Base-by-base conservation (phyloP, 257 asterid genomes). In the Euphrasia confusa region DNA sequence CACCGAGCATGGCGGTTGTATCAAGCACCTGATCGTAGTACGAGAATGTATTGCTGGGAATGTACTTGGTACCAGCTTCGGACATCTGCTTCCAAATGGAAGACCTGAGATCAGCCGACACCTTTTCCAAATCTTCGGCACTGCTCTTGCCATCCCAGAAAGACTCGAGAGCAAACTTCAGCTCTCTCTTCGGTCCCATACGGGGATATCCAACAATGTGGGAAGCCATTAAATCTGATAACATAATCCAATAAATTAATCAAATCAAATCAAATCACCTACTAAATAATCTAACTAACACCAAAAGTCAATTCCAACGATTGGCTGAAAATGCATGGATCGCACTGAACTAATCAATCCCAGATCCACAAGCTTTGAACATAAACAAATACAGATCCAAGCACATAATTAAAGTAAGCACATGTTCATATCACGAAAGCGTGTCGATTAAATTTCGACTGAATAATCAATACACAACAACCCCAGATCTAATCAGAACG, bases 161-260 rank as follows among this genome's bases (percentile, higher is more conserved):
- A 15, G 83, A 80, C 52, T 80, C 86, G 33, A 90, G 78, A 71
- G 96, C 95, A 68, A 90, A 90, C 68, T 87, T 90, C 35, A 90
- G 87, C 86, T 90, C 97, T 82, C 97, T 81, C 84, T 90, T 90
- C 24, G 97, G 97, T 55, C 98, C 98, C 95, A 90, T 85, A 60
- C 97, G 96, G 68, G 97, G 97, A 62, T 90, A 90, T 76, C 97
- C 97, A 71, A 88, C 96, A 57, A 90, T 76, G 74, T 90, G 97
- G 11, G 97, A 88, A 0, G 94, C 96, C 97, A 87, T 90, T 4
- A 72, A 55, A 78, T 72, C 84, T 84, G 81, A 64, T 10, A 68
- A 50, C 62, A 78, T 65, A 72, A 59, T 32, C 7, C 7, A 4
- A 53, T 58, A 44, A 45, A 28, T 69, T 30, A 35, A 35, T 35